Evolutionary conservation across 2,329 filamentous ascomycete species (phyloP).

Genomic region (Macrophomina pseudophaseolina): DNA sequence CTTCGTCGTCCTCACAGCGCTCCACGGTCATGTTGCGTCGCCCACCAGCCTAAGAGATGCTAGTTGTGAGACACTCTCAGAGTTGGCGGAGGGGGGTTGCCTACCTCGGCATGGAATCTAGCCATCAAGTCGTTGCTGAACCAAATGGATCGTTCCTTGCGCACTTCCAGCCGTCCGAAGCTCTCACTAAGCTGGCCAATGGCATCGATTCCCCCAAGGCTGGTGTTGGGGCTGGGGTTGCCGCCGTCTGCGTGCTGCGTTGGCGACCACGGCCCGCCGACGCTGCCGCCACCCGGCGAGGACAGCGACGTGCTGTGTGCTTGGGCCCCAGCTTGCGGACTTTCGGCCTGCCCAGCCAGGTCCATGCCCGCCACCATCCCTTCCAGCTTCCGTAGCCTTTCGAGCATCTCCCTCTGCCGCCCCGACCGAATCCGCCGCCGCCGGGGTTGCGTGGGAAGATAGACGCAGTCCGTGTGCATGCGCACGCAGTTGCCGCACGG

Average conservation of each 20-base stretch:
- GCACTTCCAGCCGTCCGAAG: conserved; percentile 1
- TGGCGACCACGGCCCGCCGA: no score
- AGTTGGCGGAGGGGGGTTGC: neutral
- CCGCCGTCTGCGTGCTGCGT: no score
- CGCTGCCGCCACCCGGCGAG: neutral
- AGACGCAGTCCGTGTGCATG: neutral
- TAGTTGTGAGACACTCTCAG: neutral
- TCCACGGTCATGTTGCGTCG: neutral
- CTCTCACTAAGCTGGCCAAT: neutral
- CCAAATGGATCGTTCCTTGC: neutral
- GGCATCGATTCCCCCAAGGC: neutral
- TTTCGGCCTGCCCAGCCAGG: neutral
- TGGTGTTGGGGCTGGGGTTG: no score
- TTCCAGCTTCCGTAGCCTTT: conserved; percentile 5
- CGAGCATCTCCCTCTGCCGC: neutral
- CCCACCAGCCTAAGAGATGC: neutral
- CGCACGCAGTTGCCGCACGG: conserved; percentile 2
- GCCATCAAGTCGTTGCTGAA: neutral
- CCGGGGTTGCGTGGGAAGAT: neutral
- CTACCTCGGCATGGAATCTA: neutral
- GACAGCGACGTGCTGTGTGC: no score
- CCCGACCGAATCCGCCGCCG: neutral
- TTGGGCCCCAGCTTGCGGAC: no score
- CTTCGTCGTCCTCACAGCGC: neutral
- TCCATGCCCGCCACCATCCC: no score